Base-by-base conservation (phyloP, 805 yeast species). In the Peterozyma xylosa region DNA sequence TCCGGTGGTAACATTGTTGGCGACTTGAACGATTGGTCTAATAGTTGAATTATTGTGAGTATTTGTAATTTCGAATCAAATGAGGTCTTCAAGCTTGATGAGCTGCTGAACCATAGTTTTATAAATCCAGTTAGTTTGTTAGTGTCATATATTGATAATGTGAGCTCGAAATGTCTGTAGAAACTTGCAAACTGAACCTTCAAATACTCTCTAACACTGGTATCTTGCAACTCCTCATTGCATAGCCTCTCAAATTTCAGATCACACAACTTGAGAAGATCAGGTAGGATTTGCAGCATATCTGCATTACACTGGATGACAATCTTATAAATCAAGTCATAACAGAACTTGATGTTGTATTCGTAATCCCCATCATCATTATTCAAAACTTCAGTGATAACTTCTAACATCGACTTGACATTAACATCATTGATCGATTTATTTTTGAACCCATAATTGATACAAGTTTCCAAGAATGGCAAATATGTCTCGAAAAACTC, bases 1-100 rank as follows among this genome's bases (percentile, higher is more conserved):
- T 66, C 73, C 9, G 65, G 59, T 33, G 64, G 53, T 47, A 65
- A 51, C 48, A 21, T 21, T 21, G 27, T 21, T 21, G 27, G 27
- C 27, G 27, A 21, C 7, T 21, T 21, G 27, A 21, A 21, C 27
- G 27, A 21, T 21, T 21, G 27, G 7, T 21, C 27, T 21, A 21
- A 21, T 21, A 21, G 27, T 21, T 21, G 27, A 7, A 21, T 21
- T 37, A 73, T 55, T 0, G 77, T 70, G 53, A 76, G 56, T 5
- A 73, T 69, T 56, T 76, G 78, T 38, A 76, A 57, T 51, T 76
- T 76, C 48, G 78, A 65, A 27, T 79, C 81, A 49, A 73, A 75
- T 16, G 74, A 80, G 47, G 80, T 75, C 44, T 66, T 70, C 57
- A 73, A 67, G 46, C 47, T 36, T 9, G 64, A 68, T 37, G 61